phyloP scores from a whole-genome alignment of 306 rosid species.

The Acacia confusa region DNA sequence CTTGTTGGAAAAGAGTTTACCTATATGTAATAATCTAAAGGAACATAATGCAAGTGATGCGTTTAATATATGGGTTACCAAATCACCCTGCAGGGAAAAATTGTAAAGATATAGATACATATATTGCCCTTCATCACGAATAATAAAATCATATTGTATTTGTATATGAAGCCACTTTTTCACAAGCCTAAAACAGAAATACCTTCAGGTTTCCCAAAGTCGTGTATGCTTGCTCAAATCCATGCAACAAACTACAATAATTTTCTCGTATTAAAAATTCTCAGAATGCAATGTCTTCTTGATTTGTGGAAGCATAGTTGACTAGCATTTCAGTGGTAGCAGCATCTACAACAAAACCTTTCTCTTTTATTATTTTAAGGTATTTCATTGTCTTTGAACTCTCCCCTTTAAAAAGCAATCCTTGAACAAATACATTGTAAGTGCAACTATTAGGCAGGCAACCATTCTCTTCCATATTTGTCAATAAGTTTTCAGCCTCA shows the following conservation, averaged over 20 bases:
- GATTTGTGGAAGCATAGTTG: not conserved
- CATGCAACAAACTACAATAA: conserved; percentile 44
- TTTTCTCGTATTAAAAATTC: not conserved
- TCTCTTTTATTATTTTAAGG: not conserved
- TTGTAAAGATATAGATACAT: conserved; percentile 13
- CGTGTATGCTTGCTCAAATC: conserved; percentile 74
- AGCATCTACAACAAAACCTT: not conserved
- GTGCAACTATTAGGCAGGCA: not conserved
- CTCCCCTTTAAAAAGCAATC: not conserved
- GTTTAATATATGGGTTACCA: conserved; percentile 59
- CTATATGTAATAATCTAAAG: conserved; percentile 80
- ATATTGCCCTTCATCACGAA: conserved; percentile 4
- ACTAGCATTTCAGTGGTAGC: not conserved
- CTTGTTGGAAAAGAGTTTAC: conserved; percentile 39
- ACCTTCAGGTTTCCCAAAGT: conserved; percentile 85
- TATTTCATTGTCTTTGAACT: not conserved
- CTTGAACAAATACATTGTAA: not conserved
- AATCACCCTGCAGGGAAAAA: conserved; percentile 56
- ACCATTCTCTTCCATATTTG: not conserved
- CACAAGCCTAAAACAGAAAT: conserved; percentile 26
- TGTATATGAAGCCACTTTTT: conserved; percentile 4
- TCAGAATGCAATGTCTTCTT: not conserved
- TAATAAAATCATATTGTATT: not conserved
- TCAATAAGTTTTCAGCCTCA: not conserved
- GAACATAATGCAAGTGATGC: conserved; percentile 71